phyloP scores from a whole-genome alignment of 2,329 filamentous ascomycete genomes.

The Ascomycota sp. region DNA sequence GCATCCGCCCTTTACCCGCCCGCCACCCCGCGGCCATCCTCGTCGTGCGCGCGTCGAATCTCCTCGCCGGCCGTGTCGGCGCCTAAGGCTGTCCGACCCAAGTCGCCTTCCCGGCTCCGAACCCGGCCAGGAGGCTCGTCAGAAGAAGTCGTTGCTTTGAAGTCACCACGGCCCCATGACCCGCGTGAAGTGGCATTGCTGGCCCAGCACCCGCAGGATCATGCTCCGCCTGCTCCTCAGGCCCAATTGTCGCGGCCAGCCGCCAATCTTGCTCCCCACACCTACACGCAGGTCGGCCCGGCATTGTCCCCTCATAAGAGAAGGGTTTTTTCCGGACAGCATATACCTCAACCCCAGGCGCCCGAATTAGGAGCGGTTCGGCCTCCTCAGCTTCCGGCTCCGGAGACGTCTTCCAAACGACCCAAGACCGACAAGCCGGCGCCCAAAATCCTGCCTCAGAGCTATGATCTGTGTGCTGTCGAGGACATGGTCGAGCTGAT shows the following conservation, averaged over 20 bases:
- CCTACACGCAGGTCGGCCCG: too few species aligned
- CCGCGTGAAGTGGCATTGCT: too few species aligned
- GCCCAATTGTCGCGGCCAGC: too few species aligned
- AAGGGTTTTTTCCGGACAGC: conserved; percentile 8
- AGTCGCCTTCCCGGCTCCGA: conserved; percentile 7
- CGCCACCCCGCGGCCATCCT: too few species aligned
- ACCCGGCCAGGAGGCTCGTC: conserved; percentile 1
- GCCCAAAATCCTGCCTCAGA: conserved; percentile 41
- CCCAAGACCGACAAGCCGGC: conserved; percentile 26
- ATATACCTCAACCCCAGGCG: background rate
- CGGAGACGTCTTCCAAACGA: conserved; percentile 28
- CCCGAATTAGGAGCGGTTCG: conserved; percentile 1
- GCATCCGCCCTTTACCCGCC: background rate
- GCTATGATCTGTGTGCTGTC: conserved; percentile 64
- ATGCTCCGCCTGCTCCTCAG: too few species aligned
- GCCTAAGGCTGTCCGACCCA: background rate
- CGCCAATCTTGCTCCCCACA: too few species aligned
- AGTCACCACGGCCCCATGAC: too few species aligned
- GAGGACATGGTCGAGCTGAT: conserved; percentile 83
- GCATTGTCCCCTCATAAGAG: conserved; percentile 16
- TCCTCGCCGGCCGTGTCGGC: background rate
- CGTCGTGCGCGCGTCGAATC: conserved; percentile 1
- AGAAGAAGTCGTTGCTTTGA: too few species aligned
- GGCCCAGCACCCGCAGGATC: too few species aligned
- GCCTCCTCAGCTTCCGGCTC: conserved; percentile 5